Evolutionary conservation across 805 yeast genomes (phyloP), one percentile per base, ranked within the genome.

Genomic region (Spathaspora gorwiae): DNA sequence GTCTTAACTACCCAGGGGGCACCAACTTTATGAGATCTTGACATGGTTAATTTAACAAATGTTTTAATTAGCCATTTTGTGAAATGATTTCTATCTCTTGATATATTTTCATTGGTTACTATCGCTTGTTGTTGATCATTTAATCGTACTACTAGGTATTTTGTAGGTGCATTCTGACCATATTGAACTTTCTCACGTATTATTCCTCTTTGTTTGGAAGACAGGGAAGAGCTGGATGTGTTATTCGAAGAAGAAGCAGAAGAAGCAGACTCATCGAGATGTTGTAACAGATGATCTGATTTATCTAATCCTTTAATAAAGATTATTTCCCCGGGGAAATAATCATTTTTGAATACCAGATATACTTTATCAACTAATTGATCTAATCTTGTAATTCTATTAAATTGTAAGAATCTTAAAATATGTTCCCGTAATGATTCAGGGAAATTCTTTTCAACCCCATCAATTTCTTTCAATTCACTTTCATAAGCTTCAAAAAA

Each of bases 1-100:
- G 79, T 81, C 59, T 84, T 86, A 12, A 94, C 94, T 15, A 92
- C 81, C 98, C 98, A 94, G 2, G 98, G 98, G 2, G 97, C 92
- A 3, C 98, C 97, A 37, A 83, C 73, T 73, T 86, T 87, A 44
- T 84, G 76, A 1, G 90, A 87, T 45, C 96, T 79, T 7, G 85
- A 74, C 60, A 88, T 76, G 38, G 88, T 77, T 60, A 87, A 75
- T 64, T 90, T 87, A 60, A 90, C 75, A 60, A 94, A 83, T n/a
- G 96, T 84, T 61, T 90, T 86, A 33, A 94, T 85, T 44, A 86
- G 76, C 80, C 90, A 84, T 63, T 92, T 94, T 8, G 97, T 90
- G 68, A 90, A 90, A 44, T 84, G 76, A 49, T 84, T 84, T 48
- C 97, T 75, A 59, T 92, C 97, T 52, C 99, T 75, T 31, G 84